These are phyloP conservation scores for Phialemonium atrogriseum DNA, from an alignment of 2,329 filamentous ascomycete genomes.

Conservation along the genomic window DNA sequence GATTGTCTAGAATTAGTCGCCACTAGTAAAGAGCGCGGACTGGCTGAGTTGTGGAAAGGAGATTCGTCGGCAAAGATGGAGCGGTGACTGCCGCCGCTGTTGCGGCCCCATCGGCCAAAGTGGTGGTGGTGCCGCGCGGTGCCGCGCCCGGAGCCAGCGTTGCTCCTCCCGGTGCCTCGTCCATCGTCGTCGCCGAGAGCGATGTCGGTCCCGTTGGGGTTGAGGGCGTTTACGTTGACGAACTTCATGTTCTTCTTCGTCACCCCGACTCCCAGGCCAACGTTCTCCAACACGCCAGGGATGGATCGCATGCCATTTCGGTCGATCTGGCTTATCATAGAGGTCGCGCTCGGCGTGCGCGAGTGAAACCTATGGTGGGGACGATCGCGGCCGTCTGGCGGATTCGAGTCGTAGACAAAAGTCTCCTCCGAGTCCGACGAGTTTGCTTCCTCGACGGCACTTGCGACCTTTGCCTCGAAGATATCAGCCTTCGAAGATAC, in stretches of 20 bases:
- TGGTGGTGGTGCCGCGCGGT: constrained; percentile 67
- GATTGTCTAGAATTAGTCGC: constrained; percentile 49
- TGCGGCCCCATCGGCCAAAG: constrained; percentile 65
- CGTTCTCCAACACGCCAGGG: constrained; percentile 56
- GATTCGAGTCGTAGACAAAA: constrained; percentile 98
- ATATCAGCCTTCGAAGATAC: constrained; percentile 95
- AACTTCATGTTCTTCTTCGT: constrained; percentile 97
- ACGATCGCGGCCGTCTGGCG: constrained; percentile 56
- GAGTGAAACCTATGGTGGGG: constrained; percentile 83
- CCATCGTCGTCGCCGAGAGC: constrained; percentile 59
- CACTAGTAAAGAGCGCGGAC: constrained; percentile 54
- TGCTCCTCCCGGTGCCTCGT: constrained; percentile 52
- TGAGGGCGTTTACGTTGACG: constrained; percentile 72
- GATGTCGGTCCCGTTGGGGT: constrained; percentile 45
- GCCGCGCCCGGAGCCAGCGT: constrained; percentile 53
- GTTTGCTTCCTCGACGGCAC: constrained; percentile 89
- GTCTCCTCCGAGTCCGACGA: constrained; percentile 97
- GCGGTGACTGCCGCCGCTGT: constrained; percentile 53
- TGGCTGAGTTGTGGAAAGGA: constrained; percentile 54
- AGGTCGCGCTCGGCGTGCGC: constrained; percentile 88
- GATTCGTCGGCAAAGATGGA: constrained; percentile 72
- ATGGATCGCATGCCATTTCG: constrained; percentile 54
- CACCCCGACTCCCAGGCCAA: constrained; percentile 36
- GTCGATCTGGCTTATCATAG: constrained; percentile 65
- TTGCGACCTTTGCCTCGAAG: constrained; percentile 95